Evolutionary conservation across 2,329 filamentous ascomycete genomes (phyloP).

Genomic region (Ceratocystis cacaofunesta): DNA sequence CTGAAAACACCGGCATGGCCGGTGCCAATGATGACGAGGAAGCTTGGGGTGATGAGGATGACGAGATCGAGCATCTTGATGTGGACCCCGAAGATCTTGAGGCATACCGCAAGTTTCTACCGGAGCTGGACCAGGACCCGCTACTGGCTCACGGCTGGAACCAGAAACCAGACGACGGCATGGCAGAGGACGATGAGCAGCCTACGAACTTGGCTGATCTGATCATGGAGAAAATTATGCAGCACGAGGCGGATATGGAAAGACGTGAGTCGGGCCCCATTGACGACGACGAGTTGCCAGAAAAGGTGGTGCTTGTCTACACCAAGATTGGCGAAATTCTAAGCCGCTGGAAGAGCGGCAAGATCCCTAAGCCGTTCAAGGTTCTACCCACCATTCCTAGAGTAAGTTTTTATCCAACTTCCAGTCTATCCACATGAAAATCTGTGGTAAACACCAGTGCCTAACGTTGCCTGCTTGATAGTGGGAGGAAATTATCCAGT

Average conservation of each 20-base stretch:
- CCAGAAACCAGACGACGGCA: conserved; percentile 29
- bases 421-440: too few relatives aligned
- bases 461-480: conserved; percentile 24
- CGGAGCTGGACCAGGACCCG: conserved; percentile 54
- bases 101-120: conserved; percentile 82
- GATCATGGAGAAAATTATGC: conserved; percentile 86
- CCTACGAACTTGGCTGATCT: conserved; percentile 78
- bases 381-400: conserved; percentile 74
- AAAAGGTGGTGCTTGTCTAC: conserved; percentile 88
- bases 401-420: conserved; percentile 9
- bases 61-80: conserved; percentile 60
- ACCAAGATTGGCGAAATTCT: conserved; percentile 41
- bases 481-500: conserved; percentile 75
- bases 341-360: conserved; percentile 16
- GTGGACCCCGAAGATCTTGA: conserved; percentile 80
- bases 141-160: conserved; percentile 53
- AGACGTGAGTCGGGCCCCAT: conserved; percentile 33
- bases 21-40: conserved; percentile 33
- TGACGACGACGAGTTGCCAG: conserved; percentile 73
- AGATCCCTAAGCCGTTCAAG: conserved; percentile 94
- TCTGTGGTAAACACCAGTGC: not conserved
- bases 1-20: conserved; percentile 18
- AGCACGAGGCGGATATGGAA: conserved; percentile 60
- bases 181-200: conserved; percentile 32
- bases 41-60: conserved; percentile 68